Base-by-base conservation (phyloP, 1,284 basidiomycete genomes). In the Tilletia caries region DNA sequence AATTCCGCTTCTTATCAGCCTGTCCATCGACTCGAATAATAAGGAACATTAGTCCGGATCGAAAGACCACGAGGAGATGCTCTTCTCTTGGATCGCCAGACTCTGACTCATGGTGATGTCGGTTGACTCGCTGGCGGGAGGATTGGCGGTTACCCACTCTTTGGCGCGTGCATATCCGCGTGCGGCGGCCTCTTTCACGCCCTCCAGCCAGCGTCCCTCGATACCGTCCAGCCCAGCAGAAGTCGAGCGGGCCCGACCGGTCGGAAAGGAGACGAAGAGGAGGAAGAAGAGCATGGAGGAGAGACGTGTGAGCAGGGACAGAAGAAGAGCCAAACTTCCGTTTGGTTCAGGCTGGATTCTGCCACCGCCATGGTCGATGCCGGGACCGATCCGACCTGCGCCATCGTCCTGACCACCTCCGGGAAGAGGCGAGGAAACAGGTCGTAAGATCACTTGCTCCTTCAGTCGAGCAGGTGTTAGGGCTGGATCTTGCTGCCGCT, bases 161-260 rank as follows among this genome's bases (percentile, higher is more conserved):
- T 93, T 95, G 23, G 93, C 92, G 73, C 92, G 88, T 62, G 88
- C 86, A 84, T 97, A 98, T 33, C 89, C 89, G 68, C 90, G 86
- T 68, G 89, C 87, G 25, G 88, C 87, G 33, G 85, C 83, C 71
- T 95, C 92, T 67, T 88, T 85, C 37, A 90, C 90, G 23, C 86
- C 88, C 85, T 98, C 94, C 65, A 98, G 87, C 96, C 96, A 98
- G 76, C 94, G 88, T 79, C 89, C 86, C 85, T 98, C 95, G 43
- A 98, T 87, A 67, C 90, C 91, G 60, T 93, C 92, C 71, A 96
- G 90, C 92, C 67, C 92, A 88, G 77, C 89, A 91, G 86, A 98
- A 89, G 85, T 98, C 95, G 66, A 95, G 87, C 1, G 96, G 96
- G 34, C 95, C 94, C 79, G 95, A 93, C 74, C 87, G 87, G 86